Evolutionary conservation across 1,284 basidiomycete species (phyloP).

Genomic region (Salmacisia buchloeana): DNA sequence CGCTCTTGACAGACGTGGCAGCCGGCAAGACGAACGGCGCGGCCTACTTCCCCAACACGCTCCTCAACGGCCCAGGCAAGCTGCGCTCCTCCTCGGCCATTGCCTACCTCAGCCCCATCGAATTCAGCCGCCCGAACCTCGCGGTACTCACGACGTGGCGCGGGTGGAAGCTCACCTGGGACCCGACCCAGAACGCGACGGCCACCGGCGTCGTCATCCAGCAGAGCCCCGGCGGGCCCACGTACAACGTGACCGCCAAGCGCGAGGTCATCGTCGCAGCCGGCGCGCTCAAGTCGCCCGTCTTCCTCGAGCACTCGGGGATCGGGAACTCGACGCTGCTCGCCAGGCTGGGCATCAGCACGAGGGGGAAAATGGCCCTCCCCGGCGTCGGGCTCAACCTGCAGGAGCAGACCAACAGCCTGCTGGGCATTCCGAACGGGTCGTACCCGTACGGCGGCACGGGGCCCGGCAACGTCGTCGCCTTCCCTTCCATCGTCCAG

Average conservation of each 20-base stretch:
- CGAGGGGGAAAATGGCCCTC: slow-evolving; percentile 45
- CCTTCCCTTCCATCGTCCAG: slow-evolving; percentile 24
- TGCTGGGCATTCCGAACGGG: slow-evolving; percentile 24
- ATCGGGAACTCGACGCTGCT: slow-evolving; percentile 51
- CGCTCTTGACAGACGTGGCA: slow-evolving; percentile 56
- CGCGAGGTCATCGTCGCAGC: slow-evolving; percentile 53
- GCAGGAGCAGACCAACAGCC: slow-evolving; percentile 53
- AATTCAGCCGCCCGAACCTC: slow-evolving; percentile 61
- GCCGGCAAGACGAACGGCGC: slow-evolving; percentile 61
- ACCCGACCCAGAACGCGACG: slow-evolving; percentile 5
- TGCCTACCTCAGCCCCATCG: slow-evolving; percentile 54
- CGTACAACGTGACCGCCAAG: slow-evolving; percentile 45
- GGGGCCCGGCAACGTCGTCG: slow-evolving; percentile 40
- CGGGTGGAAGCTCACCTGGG: slow-evolving; percentile 44
- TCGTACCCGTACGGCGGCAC: slow-evolving; percentile 23
- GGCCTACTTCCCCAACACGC: slow-evolving; percentile 55
- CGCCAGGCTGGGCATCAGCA: slow-evolving; percentile 37
- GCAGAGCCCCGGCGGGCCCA: slow-evolving; percentile 17
- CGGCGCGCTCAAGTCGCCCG: slow-evolving; percentile 53
- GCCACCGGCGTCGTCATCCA: slow-evolving; percentile 34
- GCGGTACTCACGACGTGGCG: slow-evolving; percentile 54
- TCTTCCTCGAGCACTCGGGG: slow-evolving; percentile 53
- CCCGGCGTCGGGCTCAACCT: slow-evolving; percentile 51
- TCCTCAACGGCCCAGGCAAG: slow-evolving; percentile 25
- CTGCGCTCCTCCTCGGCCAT: slow-evolving; percentile 53